phyloP scores from a whole-genome alignment of 1,284 basidiomycete species.

The Taiwanofungus camphoratus region DNA sequence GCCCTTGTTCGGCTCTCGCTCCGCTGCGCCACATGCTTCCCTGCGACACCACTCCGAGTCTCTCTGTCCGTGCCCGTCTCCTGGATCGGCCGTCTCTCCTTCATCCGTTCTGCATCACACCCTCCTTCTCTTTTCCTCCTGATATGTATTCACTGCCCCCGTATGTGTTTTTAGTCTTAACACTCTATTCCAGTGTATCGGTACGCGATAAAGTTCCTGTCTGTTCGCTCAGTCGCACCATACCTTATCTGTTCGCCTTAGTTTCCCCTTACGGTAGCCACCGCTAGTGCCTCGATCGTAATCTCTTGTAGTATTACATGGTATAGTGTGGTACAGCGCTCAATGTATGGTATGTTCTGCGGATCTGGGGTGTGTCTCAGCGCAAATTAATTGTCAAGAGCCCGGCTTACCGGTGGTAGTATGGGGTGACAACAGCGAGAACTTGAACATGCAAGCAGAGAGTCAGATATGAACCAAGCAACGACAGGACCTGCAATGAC shows the following conservation, averaged over 20 bases:
- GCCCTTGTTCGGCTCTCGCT: not conserved
- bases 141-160: too few relatives aligned
- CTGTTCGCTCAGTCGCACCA: not conserved
- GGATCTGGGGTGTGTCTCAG: not conserved
- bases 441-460: not conserved
- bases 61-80: not conserved
- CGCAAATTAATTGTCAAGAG: not conserved
- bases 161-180: too few relatives aligned
- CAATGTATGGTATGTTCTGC: not conserved
- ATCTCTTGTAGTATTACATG: slow-evolving; percentile 1
- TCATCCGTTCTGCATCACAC: too few relatives aligned
- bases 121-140: too few relatives aligned
- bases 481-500: not conserved
- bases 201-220: not conserved
- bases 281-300: not conserved
- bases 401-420: not conserved
- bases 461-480: not conserved
- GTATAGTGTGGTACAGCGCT: not conserved
- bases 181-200: too few relatives aligned
- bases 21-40: not conserved
- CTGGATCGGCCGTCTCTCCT: too few relatives aligned
- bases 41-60: not conserved
- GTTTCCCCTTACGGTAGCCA: not conserved
- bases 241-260: not conserved
- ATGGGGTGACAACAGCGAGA: not conserved